A percentile compares a stretch with the other conserved stretches of the same genome.
Conservation (phyloP, 73 alveolate genomes). For the Halteria grandinella region DNA sequence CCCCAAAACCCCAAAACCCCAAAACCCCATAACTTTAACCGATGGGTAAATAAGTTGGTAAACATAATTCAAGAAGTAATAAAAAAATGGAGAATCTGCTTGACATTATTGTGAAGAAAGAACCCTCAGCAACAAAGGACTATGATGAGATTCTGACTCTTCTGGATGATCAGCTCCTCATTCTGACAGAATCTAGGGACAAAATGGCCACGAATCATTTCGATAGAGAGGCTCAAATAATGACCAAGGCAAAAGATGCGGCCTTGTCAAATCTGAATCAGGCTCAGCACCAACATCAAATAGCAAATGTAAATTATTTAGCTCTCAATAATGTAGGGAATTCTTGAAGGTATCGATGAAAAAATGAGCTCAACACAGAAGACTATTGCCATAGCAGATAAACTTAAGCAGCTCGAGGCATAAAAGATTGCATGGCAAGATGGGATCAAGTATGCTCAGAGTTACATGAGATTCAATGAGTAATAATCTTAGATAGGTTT, state of each 20-base stretch:
- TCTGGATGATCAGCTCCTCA: conserved; percentile 4
- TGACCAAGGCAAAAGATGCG: background rate
- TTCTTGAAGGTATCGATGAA: conserved; percentile 21
- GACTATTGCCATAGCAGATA: conserved; percentile 42
- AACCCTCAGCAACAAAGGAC: conserved; percentile 6
- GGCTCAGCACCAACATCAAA: conserved; percentile 22
- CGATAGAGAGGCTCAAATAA: conserved; percentile 9
- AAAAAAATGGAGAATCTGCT: too few relatives aligned
- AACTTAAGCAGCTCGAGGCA: conserved; percentile 22
- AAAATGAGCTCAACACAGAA: conserved; percentile 18
- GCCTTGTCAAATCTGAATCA: background rate
- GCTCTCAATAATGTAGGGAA: too few relatives aligned
- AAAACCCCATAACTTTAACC: conserved; percentile 4
- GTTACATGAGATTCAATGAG: conserved; percentile 38
- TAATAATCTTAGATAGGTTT: background rate
- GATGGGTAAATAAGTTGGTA: background rate
- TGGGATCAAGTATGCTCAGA: conserved; percentile 42
- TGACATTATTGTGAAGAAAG: conserved; percentile 2
- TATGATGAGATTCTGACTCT: conserved; percentile 30
- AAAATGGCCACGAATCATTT: conserved; percentile 4
- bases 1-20: background rate
- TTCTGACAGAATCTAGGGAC: background rate
- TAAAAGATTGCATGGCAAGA: conserved; percentile 41
- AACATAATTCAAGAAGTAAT: too few relatives aligned
- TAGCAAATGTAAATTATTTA: background rate